Percentiles rank a stretch among this genome's conserved stretches.
Evolutionary conservation across 2,329 filamentous ascomycete genomes (phyloP).

Genomic region (Grosmannia clavigera): DNA sequence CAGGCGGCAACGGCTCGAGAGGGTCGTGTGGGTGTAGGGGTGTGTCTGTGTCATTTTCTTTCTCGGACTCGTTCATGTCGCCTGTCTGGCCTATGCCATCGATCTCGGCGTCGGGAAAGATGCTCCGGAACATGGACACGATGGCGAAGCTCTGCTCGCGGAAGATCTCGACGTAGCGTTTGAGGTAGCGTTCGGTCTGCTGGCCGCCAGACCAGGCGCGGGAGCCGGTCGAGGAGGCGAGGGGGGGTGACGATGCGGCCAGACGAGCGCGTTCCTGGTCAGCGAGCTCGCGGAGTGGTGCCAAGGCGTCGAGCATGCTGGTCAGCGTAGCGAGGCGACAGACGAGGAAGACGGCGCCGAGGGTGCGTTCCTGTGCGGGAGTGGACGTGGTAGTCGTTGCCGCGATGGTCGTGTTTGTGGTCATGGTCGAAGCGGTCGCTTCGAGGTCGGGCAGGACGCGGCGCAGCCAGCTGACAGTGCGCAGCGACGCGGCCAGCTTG

Average conservation of each 20-base stretch:
- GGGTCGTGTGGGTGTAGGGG: slow-evolving; percentile 19
- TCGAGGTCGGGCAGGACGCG: slow-evolving; percentile 75
- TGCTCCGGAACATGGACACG: slow-evolving; percentile 84
- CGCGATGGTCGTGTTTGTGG: not conserved
- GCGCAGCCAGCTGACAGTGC: slow-evolving; percentile 83
- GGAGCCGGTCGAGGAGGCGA: not conserved
- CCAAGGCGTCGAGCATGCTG: slow-evolving; percentile 67
- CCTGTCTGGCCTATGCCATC: not conserved
- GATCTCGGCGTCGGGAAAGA: slow-evolving; percentile 45
- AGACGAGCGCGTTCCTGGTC: slow-evolving; percentile 61
- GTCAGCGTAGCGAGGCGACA: slow-evolving; percentile 73
- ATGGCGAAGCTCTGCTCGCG: slow-evolving; percentile 95
- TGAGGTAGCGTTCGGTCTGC: slow-evolving; percentile 88
- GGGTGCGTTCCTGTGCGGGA: slow-evolving; percentile 45
- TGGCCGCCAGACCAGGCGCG: slow-evolving; percentile 56
- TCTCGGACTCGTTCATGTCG: not conserved
- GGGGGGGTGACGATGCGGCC: slow-evolving; percentile 22
- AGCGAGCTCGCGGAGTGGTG: slow-evolving; percentile 75
- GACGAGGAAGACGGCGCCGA: slow-evolving; percentile 77
- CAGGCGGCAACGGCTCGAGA: slow-evolving; percentile 55
- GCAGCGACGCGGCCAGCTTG: slow-evolving; percentile 79
- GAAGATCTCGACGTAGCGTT: slow-evolving; percentile 94
- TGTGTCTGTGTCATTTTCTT: not conserved
- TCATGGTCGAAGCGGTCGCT: slow-evolving; percentile 11
- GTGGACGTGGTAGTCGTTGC: not conserved